phyloP scores from a whole-genome alignment of 1,284 basidiomycete species.

The Marasmius tenuissimus region DNA sequence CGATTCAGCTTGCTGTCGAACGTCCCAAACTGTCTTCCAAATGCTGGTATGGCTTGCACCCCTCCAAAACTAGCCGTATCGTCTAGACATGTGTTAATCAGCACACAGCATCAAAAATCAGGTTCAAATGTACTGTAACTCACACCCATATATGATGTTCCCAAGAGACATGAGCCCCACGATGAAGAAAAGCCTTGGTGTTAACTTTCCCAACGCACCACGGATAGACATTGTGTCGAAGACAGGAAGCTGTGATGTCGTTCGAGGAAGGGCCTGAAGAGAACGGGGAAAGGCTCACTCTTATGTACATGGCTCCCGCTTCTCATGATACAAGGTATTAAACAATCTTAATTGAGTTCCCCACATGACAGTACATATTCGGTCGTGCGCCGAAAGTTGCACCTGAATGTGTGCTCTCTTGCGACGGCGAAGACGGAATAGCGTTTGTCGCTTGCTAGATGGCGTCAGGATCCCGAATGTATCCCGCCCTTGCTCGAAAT shows the following conservation, averaged over 20 bases:
- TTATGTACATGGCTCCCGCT: too few relatives aligned
- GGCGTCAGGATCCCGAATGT: too few relatives aligned
- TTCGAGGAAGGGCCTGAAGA: too few relatives aligned
- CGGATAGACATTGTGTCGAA: background rate
- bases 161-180: slow-evolving; percentile 9
- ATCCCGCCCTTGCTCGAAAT: too few relatives aligned
- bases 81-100: background rate
- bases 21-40: slow-evolving; percentile 10
- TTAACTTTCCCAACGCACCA: slow-evolving; percentile 1
- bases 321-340: too few relatives aligned
- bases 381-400: too few relatives aligned
- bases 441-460: too few relatives aligned
- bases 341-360: too few relatives aligned
- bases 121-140: background rate
- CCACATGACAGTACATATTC: too few relatives aligned
- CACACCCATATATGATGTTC: slow-evolving; percentile 12
- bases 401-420: too few relatives aligned
- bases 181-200: slow-evolving; percentile 8
- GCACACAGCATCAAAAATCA: background rate
- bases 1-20: slow-evolving; percentile 7
- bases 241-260: background rate
- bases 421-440: too few relatives aligned
- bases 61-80: slow-evolving; percentile 12
- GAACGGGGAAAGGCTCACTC: too few relatives aligned
- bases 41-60: slow-evolving; percentile 13